Percentiles rank a stretch among this genome's conserved stretches.
Evolutionary conservation across 2,329 filamentous ascomycete species (phyloP).

Genomic region (Trichophyton benhamiae): DNA sequence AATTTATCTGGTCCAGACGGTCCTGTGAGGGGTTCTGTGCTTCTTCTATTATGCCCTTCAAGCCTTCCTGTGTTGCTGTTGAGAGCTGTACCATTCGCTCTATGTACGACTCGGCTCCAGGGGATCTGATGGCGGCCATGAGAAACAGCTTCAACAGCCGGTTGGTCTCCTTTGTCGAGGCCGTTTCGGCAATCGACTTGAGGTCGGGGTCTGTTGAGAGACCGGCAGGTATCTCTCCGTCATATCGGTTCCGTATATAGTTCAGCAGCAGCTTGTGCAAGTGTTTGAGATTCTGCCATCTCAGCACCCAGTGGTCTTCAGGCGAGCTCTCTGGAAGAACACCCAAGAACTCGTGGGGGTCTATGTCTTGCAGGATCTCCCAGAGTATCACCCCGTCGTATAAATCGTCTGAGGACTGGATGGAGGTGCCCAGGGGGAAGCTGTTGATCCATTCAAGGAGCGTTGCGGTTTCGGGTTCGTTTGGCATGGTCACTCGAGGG

Average conservation of each 20-base stretch:
- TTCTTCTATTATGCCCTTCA: slow-evolving; percentile 38
- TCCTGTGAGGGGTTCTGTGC: slow-evolving; percentile 32
- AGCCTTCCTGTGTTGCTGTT: slow-evolving; percentile 32
- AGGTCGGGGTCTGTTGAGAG: slow-evolving; percentile 34
- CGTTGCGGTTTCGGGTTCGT: slow-evolving; percentile 35
- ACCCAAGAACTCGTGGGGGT: slow-evolving; percentile 37
- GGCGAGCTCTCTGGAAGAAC: slow-evolving; percentile 35
- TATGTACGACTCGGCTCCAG: slow-evolving; percentile 45
- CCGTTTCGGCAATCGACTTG: slow-evolving; percentile 35
- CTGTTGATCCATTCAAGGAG: slow-evolving; percentile 39
- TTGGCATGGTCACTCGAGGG: slow-evolving; percentile 28
- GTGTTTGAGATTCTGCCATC: slow-evolving; percentile 39
- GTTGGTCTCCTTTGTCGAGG: slow-evolving; percentile 32
- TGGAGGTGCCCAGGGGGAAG: slow-evolving; percentile 32
- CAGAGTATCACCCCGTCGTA: slow-evolving; percentile 36
- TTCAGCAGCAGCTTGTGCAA: slow-evolving; percentile 35
- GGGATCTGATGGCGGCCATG: slow-evolving; percentile 49
- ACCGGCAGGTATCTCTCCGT: slow-evolving; percentile 31
- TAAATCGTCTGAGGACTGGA: slow-evolving; percentile 31
- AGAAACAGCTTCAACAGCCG: slow-evolving; percentile 53
- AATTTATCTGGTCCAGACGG: slow-evolving; percentile 25
- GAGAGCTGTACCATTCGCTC: slow-evolving; percentile 34
- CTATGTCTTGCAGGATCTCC: slow-evolving; percentile 39
- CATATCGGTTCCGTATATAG: slow-evolving; percentile 36
- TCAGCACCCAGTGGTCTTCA: slow-evolving; percentile 36